Evolutionary conservation across 2,329 filamentous ascomycete genomes (phyloP).

Genomic region (Aureobasidium sp.): DNA sequence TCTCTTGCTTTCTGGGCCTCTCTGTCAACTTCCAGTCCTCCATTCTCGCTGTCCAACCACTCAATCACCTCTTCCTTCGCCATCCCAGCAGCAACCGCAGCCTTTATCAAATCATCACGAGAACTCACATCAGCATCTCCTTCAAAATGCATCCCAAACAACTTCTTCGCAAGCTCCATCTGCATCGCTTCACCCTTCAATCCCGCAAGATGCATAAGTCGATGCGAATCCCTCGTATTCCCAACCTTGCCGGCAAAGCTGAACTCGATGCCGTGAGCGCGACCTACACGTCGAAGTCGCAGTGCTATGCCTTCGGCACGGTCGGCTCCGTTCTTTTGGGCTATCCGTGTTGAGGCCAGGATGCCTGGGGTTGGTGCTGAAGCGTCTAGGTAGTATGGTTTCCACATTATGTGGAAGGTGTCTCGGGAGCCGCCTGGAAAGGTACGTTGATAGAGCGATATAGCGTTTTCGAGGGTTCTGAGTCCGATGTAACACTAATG

Average conservation of each 20-base stretch:
- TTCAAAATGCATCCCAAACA: not conserved
- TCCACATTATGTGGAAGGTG: not conserved
- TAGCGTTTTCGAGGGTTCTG: not conserved
- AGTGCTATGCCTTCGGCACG: not conserved
- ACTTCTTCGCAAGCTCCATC: not conserved
- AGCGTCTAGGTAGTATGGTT: not conserved
- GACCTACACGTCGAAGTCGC: not conserved
- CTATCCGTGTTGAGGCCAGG: not conserved
- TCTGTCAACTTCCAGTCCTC: not conserved
- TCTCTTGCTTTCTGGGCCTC: not conserved
- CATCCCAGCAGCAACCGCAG: not conserved
- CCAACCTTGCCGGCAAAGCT: not conserved
- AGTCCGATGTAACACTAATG: conserved; percentile 1
- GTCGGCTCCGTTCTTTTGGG: not conserved
- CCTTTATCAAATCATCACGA: not conserved
- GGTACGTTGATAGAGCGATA: not conserved
- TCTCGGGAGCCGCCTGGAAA: not conserved
- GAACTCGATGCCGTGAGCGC: not conserved
- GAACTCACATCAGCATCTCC: not conserved
- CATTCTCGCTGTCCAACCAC: not conserved
- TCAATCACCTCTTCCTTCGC: not conserved
- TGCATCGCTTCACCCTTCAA: not conserved
- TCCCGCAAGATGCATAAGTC: not conserved
- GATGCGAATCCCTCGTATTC: not conserved
- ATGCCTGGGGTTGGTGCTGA: not conserved